Evolutionary conservation across 768 basidiomycete genomes (phyloP).

Genomic region (Agaricus sinodeliciosus): DNA sequence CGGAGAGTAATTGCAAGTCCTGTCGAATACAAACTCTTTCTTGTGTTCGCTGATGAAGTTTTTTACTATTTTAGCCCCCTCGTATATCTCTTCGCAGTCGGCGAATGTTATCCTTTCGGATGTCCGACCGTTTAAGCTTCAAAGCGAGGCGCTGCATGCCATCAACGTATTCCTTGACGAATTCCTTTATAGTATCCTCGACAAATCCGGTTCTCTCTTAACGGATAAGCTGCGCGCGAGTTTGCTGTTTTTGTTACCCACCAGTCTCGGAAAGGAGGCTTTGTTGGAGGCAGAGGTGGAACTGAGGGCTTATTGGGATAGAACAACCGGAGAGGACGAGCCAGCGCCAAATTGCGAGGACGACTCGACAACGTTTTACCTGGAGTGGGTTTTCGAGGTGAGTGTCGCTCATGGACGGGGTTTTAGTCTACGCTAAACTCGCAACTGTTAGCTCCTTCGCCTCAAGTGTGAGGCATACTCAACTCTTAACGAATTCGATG

Average conservation of each 20-base stretch:
- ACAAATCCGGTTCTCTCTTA: constrained; percentile 56
- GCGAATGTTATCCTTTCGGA: constrained; percentile 92
- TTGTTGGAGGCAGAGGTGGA: constrained; percentile 91
- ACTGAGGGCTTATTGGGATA: constrained; percentile 83
- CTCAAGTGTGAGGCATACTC: constrained; percentile 89
- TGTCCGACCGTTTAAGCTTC: constrained; percentile 84
- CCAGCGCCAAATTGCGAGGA: constrained; percentile 33
- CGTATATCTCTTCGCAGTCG: constrained; percentile 76
- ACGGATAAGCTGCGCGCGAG: constrained; percentile 71
- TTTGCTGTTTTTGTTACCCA: constrained; percentile 67
- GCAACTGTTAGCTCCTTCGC: constrained; percentile 53
- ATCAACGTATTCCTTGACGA: constrained; percentile 85
- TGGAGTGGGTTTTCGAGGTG: constrained; percentile 77
- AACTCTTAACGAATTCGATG: constrained; percentile 74
- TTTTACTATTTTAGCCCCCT: constrained; percentile 40
- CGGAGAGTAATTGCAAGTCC: constrained; percentile 34
- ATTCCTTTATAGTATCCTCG: constrained; percentile 68
- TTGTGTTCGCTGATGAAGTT: constrained; percentile 8
- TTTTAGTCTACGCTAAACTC: constrained; percentile 9
- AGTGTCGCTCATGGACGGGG: constrained; percentile 13
- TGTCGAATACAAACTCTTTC: constrained; percentile 8
- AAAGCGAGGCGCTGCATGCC: constrained; percentile 64
- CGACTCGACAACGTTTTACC: constrained; percentile 52
- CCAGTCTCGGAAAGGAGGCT: constrained; percentile 84
- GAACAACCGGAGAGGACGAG: constrained; percentile 36